Percentiles rank a stretch among this genome's conserved stretches.
phyloP scores from a whole-genome alignment of 2,329 filamentous ascomycete species.

The Clonostachys sp. region DNA sequence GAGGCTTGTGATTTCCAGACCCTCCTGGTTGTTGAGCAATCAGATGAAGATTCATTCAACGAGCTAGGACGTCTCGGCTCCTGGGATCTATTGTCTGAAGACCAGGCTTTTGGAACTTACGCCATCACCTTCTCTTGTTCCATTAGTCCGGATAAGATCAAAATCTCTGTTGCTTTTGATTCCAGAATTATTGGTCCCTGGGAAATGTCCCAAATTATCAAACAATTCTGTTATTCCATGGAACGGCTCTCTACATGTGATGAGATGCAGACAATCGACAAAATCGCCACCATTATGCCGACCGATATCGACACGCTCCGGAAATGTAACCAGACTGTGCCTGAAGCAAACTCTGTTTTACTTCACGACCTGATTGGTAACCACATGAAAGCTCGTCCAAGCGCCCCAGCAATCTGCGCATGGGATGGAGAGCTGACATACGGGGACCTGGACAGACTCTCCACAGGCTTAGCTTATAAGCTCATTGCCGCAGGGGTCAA shows the following conservation, averaged over 20 bases:
- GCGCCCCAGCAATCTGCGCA: slow-evolving; percentile 28
- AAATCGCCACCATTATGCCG: neutral
- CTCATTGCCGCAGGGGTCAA: slow-evolving; percentile 2
- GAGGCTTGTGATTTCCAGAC: slow-evolving; percentile 14
- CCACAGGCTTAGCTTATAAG: slow-evolving; percentile 4
- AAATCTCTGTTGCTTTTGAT: too few species aligned
- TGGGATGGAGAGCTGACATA: slow-evolving; percentile 40
- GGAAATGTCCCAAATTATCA: too few species aligned
- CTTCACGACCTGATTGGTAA: neutral
- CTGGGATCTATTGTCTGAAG: neutral
- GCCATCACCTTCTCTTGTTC: neutral
- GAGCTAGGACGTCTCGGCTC: neutral
- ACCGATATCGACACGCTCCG: neutral
- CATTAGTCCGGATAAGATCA: too few species aligned
- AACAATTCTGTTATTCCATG: too few species aligned
- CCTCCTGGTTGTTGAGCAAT: slow-evolving; percentile 17
- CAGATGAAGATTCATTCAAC: too few species aligned
- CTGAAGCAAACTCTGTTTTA: neutral
- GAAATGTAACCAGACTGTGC: neutral
- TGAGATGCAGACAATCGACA: neutral
- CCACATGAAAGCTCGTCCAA: slow-evolving; percentile 10
- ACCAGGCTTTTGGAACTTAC: neutral
- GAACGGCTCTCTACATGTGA: too few species aligned
- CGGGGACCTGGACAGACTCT: slow-evolving; percentile 19
- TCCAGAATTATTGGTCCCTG: too few species aligned